A percentile compares a stretch with the other conserved stretches of the same genome.
These are phyloP conservation scores for Psidium guajava DNA, from an alignment of 345 rosid species.

Conservation along the genomic window DNA sequence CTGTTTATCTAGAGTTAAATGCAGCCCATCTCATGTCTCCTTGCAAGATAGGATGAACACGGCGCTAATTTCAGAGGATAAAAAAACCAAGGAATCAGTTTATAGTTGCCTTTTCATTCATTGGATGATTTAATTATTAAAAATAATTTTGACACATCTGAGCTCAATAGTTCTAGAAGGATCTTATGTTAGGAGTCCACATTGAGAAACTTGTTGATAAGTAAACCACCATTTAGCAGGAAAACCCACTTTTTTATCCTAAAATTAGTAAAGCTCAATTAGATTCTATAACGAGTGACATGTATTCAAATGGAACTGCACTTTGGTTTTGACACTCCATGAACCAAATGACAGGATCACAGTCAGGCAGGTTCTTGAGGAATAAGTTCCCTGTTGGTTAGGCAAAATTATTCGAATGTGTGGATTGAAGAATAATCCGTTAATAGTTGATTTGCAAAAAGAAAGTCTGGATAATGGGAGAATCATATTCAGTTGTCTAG, in stretches of 20 bases:
- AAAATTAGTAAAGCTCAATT: too few relatives aligned
- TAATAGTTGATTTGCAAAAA: background rate
- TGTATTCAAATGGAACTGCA: background rate
- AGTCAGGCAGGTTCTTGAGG: background rate
- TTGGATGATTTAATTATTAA: background rate
- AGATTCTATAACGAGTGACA: too few relatives aligned
- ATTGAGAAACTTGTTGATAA: background rate
- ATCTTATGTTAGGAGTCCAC: background rate
- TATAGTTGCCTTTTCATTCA: background rate
- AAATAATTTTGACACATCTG: background rate
- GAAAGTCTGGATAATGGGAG: background rate
- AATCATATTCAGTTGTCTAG: background rate
- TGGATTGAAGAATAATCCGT: background rate
- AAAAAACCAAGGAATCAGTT: background rate
- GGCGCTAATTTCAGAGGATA: background rate
- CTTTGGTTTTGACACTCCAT: background rate
- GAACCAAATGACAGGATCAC: background rate
- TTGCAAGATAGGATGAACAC: background rate
- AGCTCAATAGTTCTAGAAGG: background rate
- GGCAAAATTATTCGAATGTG: background rate
- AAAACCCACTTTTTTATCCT: background rate
- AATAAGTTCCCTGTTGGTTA: background rate
- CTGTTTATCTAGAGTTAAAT: background rate
- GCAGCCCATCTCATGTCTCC: background rate
- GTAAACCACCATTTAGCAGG: background rate